Evolutionary conservation across 257 asterid species (phyloP), one percentile per base, ranked within the genome.

Genomic region (Anisodus tanguticus): DNA sequence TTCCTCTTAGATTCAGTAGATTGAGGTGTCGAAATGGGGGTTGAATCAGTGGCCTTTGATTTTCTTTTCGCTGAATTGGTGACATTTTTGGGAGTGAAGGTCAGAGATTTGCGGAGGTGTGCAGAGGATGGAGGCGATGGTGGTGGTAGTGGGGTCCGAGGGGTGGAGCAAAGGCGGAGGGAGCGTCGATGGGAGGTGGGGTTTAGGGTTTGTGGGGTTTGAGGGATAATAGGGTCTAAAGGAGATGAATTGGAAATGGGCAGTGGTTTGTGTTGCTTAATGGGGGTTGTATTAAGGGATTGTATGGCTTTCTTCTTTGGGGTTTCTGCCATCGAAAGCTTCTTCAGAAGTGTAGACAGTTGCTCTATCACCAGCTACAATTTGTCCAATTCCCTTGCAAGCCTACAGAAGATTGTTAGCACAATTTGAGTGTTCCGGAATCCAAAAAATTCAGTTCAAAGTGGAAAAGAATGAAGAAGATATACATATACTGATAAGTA

Each of bases 171-270:
- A 83, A 85, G 88, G 68, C 97, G 98, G 86, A 88, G 86, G 58
- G 97, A 93, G 81, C 97, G 95, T 59, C 97, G 95, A 81, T 72
- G 55, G 8, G 86, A 83, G 81, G 90, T 82, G 43, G 90, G 90
- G 6, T 89, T 82, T 22, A 86, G 81, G 79, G 72, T 70, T 54
- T 54, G 88, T 55, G 95, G 95, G 67, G 97, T 90, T 31, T 84
- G 83, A 53, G 98, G 98, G 22, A 57, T 80, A 47, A 89, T 80
- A 58, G 62, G 74, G 81, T 82, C 17, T 60, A 86, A 80, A 2
- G 91, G 84, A 43, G 90, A 79, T 83, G 87, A 83, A 86, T 77
- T 60, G 26, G 82, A 77, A 10, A 77, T 8, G 12, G 49, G 63
- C 63, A 15, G 45, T 45, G 51, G 78, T 17, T 13, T 39, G 10